Conservation (phyloP, 805 yeast species). For the Tetrapisispora iriomotensis region DNA sequence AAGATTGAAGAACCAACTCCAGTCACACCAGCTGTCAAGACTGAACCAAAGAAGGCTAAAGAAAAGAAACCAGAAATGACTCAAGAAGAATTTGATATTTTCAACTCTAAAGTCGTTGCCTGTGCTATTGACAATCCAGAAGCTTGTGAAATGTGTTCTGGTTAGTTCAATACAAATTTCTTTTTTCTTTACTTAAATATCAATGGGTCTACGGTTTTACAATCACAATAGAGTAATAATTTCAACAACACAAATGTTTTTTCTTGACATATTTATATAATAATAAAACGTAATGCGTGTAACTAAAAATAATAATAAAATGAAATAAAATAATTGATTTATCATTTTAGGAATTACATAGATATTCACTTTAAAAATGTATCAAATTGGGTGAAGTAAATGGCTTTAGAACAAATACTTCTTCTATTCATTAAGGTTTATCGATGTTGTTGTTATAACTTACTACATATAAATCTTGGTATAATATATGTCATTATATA, state of each 20-base stretch:
- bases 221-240: background rate
- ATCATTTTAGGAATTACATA: too few relatives aligned
- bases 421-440: too few relatives aligned
- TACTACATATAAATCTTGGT: too few relatives aligned
- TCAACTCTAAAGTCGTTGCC: conserved; percentile 86
- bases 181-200: background rate
- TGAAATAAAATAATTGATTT: too few relatives aligned
- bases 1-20: conserved; percentile 22
- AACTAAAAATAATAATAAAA: too few relatives aligned
- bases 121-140: conserved; percentile 97
- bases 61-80: conserved; percentile 25
- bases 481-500: too few relatives aligned
- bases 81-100: conserved; percentile 61
- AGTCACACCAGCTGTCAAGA: conserved; percentile 28
- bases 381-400: too few relatives aligned
- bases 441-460: too few relatives aligned
- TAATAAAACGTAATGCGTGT: background rate
- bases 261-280: background rate
- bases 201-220: conserved; percentile 3
- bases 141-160: conserved; percentile 98
- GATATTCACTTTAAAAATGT: too few relatives aligned
- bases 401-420: too few relatives aligned
- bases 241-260: too few relatives aligned
- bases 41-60: conserved; percentile 32
- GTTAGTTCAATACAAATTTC: conserved; percentile 35